A percentile compares a stretch with the other conserved stretches of the same genome.
phyloP scores from a whole-genome alignment of 2,329 filamentous ascomycete species.

The Didymella glomerata region DNA sequence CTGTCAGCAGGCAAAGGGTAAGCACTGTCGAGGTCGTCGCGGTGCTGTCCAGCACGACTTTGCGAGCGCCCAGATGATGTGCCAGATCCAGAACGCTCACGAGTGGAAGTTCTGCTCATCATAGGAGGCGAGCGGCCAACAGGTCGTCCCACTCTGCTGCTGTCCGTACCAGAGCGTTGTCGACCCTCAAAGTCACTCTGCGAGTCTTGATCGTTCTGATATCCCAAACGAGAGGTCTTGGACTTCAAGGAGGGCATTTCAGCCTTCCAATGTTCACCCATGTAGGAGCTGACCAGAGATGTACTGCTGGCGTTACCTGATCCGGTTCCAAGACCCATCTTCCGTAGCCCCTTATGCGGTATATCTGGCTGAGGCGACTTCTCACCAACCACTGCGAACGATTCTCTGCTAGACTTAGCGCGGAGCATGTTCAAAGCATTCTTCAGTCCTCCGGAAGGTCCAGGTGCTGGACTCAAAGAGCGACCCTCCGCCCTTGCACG shows the following conservation, averaged over 20 bases:
- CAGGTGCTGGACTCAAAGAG: conserved; percentile 50
- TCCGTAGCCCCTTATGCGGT: conserved; percentile 66
- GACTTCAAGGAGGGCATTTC: conserved; percentile 39
- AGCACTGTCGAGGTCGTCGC: conserved; percentile 61
- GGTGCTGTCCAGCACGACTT: conserved; percentile 59
- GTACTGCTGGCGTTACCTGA: conserved; percentile 50
- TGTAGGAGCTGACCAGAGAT: conserved; percentile 39
- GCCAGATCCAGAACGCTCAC: conserved; percentile 65
- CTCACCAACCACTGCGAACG: conserved; percentile 60
- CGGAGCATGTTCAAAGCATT: conserved; percentile 70
- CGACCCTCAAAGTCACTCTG: conserved; percentile 43
- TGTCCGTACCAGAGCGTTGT: conserved; percentile 48
- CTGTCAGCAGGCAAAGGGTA: conserved; percentile 41
- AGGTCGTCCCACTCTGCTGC: conserved; percentile 37
- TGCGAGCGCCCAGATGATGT: conserved; percentile 62
- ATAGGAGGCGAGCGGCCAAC: conserved; percentile 50
- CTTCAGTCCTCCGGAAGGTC: conserved; percentile 56
- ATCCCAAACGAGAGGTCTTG: conserved; percentile 45
- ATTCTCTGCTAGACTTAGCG: conserved; percentile 72
- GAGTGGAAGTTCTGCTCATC: conserved; percentile 52
- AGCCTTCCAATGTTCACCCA: conserved; percentile 37
- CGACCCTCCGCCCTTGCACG: conserved; percentile 69
- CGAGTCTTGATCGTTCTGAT: conserved; percentile 48
- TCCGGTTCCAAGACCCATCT: conserved; percentile 64
- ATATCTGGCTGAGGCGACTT: conserved; percentile 49